A percentile compares a stretch with the other conserved stretches of the same genome.
phyloP scores from a whole-genome alignment of 805 yeast genomes.

The Kuraishia ogatae region DNA sequence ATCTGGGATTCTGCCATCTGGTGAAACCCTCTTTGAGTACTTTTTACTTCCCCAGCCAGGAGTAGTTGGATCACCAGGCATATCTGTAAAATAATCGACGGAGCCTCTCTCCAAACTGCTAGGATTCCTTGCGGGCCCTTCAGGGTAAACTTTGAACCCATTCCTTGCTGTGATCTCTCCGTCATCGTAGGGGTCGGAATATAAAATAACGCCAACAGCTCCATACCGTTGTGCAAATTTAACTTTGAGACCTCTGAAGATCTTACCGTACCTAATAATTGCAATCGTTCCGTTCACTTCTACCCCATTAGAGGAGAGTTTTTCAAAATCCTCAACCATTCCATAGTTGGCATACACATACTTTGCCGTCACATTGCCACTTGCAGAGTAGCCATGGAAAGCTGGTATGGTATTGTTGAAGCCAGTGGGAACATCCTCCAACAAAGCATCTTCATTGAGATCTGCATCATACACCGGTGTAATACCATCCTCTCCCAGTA shows the following conservation, averaged over 20 bases:
- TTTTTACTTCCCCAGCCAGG: slow-evolving; percentile 58
- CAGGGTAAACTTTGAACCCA: slow-evolving; percentile 51
- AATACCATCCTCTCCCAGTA: slow-evolving; percentile 25
- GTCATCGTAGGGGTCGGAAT: slow-evolving; percentile 55
- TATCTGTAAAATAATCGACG: slow-evolving; percentile 44
- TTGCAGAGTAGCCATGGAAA: slow-evolving; percentile 57
- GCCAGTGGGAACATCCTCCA: slow-evolving; percentile 29
- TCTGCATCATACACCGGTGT: slow-evolving; percentile 36
- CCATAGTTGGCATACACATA: slow-evolving; percentile 61
- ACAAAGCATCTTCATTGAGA: slow-evolving; percentile 38
- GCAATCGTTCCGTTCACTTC: slow-evolving; percentile 48
- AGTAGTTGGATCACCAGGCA: slow-evolving; percentile 75
- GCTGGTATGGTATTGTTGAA: slow-evolving; percentile 35
- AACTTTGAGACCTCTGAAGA: slow-evolving; percentile 48
- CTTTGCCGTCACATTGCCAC: slow-evolving; percentile 47
- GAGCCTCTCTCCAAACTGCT: slow-evolving; percentile 55
- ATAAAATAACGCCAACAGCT: slow-evolving; percentile 52
- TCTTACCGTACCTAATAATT: slow-evolving; percentile 41
- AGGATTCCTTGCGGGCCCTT: slow-evolving; percentile 60
- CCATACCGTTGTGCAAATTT: slow-evolving; percentile 55
- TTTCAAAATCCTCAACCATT: slow-evolving; percentile 40
- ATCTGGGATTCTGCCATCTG: slow-evolving; percentile 34
- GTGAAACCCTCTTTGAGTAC: slow-evolving; percentile 28
- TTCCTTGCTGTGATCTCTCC: slow-evolving; percentile 42
- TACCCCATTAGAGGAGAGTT: slow-evolving; percentile 29